Evolutionary conservation across 1,139 yeast species (phyloP), one percentile per base, ranked within the genome.

Genomic region (Yamadazyma mexicana): DNA sequence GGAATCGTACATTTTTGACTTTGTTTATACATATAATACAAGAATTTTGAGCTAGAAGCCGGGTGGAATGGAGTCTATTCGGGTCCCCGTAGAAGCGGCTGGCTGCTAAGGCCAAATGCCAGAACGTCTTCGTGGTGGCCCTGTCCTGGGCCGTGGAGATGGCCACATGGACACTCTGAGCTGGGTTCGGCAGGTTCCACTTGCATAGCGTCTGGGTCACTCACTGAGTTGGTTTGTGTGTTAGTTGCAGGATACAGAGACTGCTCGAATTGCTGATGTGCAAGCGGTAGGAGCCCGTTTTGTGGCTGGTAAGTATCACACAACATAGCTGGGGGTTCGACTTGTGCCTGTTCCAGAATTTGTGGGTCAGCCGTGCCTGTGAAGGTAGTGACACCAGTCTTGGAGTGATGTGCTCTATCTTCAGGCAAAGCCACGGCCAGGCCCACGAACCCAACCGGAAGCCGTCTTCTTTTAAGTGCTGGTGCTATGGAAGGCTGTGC

Each of bases 81-180:
- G 0, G 69, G 69, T 0, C 70, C 70, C 32, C 66, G 41, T 33
- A 64, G 49, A 25, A 55, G 51, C 10, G 58, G 65, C n/a, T 33
- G 50, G 29, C 45, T 43, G 11, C 57, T 48, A 30, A 64, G 49
- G 1, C 70, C 70, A 5, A 59, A 61, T 3, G 70, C 69, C 3
- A 38, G 45, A 7, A 53, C 44, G 36, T 64, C 70, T 33, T 58
- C 59, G 29, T 50, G 54, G 17, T 48, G 43, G 1, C 57, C 59
- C 28, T 55, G 60, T 4, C 64, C 66, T 1, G 67, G 66, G 0
- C 70, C 70, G 40, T 64, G 70, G 18, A 64, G 47, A 39, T 55
- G 47, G 4, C 69, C 69, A 46, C 70, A 64, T 2, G 61, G 58
- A 36, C 52, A 37, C 40, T 51, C 33, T 4, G 29, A n/a, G 14